Evolutionary conservation across 2,329 filamentous ascomycete species (phyloP).

Genomic region (Cladosporium velox): DNA sequence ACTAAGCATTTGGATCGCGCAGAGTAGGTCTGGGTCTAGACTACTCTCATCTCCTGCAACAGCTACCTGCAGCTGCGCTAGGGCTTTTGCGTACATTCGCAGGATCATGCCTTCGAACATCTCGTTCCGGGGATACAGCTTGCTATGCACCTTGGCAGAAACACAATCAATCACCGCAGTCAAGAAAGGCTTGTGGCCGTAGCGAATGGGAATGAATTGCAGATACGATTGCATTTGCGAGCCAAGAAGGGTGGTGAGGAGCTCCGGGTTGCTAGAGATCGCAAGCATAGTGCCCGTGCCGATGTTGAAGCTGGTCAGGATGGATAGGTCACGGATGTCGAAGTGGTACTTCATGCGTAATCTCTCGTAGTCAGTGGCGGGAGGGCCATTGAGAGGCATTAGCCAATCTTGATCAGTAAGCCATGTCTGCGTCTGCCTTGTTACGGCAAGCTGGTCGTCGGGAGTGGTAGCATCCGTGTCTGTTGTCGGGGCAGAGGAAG

Average conservation of each 20-base stretch:
- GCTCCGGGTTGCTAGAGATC: slow-evolving; percentile 5
- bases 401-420: background rate
- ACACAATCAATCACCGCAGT: slow-evolving; percentile 31
- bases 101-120: slow-evolving; percentile 13
- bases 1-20: slow-evolving; percentile 28
- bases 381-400: background rate
- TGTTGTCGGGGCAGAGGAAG: background rate
- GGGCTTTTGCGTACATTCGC: slow-evolving; percentile 29
- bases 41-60: slow-evolving; percentile 22
- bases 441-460: slow-evolving; percentile 4
- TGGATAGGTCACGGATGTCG: slow-evolving; percentile 29
- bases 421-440: background rate
- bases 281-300: slow-evolving; percentile 3
- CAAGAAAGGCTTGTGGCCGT: slow-evolving; percentile 28
- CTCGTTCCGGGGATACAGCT: slow-evolving; percentile 23
- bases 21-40: slow-evolving; percentile 29
- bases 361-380: slow-evolving; percentile 11
- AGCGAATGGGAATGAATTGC: slow-evolving; percentile 29
- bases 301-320: slow-evolving; percentile 34
- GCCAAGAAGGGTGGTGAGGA: slow-evolving; percentile 21
- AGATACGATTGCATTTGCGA: slow-evolving; percentile 29
- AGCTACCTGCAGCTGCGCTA: slow-evolving; percentile 27
- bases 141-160: slow-evolving; percentile 27
- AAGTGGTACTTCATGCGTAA: slow-evolving; percentile 27
- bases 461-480: background rate